Conservation (phyloP, 129 eudicot species). For the Gnaphalium uliginosum region DNA sequence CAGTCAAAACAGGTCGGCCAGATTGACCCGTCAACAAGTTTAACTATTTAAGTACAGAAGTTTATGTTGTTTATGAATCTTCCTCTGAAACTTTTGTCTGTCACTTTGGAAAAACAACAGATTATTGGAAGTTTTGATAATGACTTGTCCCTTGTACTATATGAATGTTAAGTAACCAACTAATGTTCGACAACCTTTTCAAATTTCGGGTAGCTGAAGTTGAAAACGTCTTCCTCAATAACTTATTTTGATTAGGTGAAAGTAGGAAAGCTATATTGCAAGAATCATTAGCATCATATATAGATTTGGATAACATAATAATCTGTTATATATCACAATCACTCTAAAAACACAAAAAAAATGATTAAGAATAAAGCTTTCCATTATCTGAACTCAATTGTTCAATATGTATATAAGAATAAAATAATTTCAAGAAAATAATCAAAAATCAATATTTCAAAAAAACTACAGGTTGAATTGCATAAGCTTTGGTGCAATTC, state of each 20-base stretch:
- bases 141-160: too few species aligned
- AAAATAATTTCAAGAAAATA: conserved; percentile 26
- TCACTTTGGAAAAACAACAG: too few species aligned
- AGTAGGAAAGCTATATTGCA: neutral
- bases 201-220: neutral
- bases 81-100: too few species aligned
- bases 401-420: conserved; percentile 37
- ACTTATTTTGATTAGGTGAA: neutral
- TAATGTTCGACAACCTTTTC: neutral
- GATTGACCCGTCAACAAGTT: too few species aligned
- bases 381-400: neutral
- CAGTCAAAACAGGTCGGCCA: neutral
- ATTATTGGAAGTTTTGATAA: too few species aligned
- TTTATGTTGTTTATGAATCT: too few species aligned
- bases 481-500: conserved; percentile 71
- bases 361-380: neutral
- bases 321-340: neutral
- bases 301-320: neutral
- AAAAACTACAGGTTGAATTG: conserved; percentile 38
- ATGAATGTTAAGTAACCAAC: too few species aligned
- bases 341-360: neutral
- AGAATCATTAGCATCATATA: neutral
- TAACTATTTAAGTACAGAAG: too few species aligned
- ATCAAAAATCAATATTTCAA: conserved; percentile 4
- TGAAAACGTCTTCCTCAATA: neutral